Evolutionary conservation across 495 filamentous ascomycete species (phyloP).

Genomic region (Pseudevernia furfuracea): DNA sequence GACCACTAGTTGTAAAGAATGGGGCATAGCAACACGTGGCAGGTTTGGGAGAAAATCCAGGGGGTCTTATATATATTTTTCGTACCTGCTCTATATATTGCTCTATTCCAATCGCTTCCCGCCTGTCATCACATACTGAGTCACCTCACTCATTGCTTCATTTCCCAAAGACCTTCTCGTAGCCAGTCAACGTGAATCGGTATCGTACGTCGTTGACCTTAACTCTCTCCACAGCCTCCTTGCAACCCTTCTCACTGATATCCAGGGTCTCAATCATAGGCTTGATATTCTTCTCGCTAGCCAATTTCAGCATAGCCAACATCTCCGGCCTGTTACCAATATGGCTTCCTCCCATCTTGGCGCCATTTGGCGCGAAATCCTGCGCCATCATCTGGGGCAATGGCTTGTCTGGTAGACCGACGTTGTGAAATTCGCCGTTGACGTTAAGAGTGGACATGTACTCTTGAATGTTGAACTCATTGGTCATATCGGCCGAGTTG

Average conservation of each 20-base stretch:
- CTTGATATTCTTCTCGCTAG: constrained; percentile 71
- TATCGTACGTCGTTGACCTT: constrained; percentile 64
- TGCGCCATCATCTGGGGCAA: constrained; percentile 67
- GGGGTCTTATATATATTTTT: neutral
- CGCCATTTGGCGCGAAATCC: constrained; percentile 68
- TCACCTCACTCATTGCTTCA: neutral
- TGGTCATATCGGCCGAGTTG: constrained; percentile 61
- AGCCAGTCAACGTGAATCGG: constrained; percentile 57
- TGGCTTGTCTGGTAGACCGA: constrained; percentile 77
- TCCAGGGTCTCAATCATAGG: constrained; percentile 73
- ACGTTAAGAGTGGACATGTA: constrained; percentile 78
- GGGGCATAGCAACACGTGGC: neutral
- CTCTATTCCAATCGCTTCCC: neutral
- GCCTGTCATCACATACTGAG: neutral
- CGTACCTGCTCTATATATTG: neutral
- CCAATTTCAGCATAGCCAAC: constrained; percentile 73
- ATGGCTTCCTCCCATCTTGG: constrained; percentile 73
- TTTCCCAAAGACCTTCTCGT: constrained; percentile 51
- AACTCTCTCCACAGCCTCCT: constrained; percentile 58
- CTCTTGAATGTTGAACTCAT: constrained; percentile 58
- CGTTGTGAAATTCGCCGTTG: constrained; percentile 73
- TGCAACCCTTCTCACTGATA: constrained; percentile 61
- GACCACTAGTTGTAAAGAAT: neutral
- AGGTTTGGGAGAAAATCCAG: neutral
- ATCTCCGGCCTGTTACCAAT: constrained; percentile 76